phyloP scores from a whole-genome alignment of 495 filamentous ascomycete species.

The Collariella sp. region DNA sequence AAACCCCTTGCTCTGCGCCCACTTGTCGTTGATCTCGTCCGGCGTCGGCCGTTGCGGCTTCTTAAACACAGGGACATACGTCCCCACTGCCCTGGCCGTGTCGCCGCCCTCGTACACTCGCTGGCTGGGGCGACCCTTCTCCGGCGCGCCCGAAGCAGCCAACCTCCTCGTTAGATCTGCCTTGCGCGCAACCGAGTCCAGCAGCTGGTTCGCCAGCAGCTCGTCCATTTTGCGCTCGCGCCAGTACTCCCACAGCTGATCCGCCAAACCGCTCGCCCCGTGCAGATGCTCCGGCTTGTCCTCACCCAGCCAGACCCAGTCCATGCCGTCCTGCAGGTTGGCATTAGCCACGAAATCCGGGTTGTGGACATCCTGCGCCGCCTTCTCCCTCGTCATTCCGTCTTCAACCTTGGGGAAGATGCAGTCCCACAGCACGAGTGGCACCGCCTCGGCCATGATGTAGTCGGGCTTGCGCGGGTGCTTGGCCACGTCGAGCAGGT shows the following conservation, averaged over 20 bases:
- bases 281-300: conserved; percentile 43
- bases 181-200: conserved; percentile 53
- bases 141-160: conserved; percentile 6
- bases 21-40: conserved; percentile 68
- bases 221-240: conserved; percentile 81
- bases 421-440: conserved; percentile 92
- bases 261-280: conserved; percentile 58
- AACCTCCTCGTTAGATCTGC: conserved; percentile 28
- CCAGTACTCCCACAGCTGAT: conserved; percentile 74
- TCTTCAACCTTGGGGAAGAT: conserved; percentile 54
- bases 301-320: conserved; percentile 70
- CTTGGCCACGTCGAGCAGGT: conserved; percentile 61
- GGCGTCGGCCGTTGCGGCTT: conserved; percentile 53
- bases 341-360: conserved; percentile 30
- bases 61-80: conserved; percentile 63
- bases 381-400: not conserved
- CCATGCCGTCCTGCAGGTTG: conserved; percentile 46
- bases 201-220: conserved; percentile 58
- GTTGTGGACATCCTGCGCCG: conserved; percentile 24
- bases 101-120: conserved; percentile 68
- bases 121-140: conserved; percentile 32
- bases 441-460: conserved; percentile 79
- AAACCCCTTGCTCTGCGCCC: conserved; percentile 61
- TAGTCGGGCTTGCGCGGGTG: conserved; percentile 71
- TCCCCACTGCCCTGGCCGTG: conserved; percentile 48